Percentiles rank a stretch among this genome's conserved stretches.
phyloP scores from a whole-genome alignment of 352 stramenopile species.

The Globisporangium parvum region DNA sequence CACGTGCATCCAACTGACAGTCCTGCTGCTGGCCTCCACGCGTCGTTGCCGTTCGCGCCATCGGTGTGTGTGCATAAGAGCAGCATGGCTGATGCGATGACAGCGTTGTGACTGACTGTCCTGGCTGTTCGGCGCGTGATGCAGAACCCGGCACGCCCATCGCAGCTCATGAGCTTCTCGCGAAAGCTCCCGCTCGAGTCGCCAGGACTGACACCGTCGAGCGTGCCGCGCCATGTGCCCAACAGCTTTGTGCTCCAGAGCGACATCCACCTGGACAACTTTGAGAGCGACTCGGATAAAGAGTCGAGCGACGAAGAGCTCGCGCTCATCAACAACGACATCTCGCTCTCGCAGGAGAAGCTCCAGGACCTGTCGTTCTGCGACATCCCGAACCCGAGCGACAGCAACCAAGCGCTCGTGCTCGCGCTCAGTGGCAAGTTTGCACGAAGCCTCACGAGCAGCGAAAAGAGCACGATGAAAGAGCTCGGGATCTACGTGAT shows the following conservation, averaged over 20 bases:
- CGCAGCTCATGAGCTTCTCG: constrained; percentile 4
- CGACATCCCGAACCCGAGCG: constrained; percentile 28
- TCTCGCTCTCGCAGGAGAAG: constrained; percentile 66
- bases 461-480: constrained; percentile 41
- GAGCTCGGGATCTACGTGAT: constrained; percentile 43
- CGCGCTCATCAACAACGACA: constrained; percentile 37
- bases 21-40: neutral
- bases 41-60: neutral
- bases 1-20: neutral
- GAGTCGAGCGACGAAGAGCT: constrained; percentile 61
- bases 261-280: neutral
- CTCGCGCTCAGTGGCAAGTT: constrained; percentile 39
- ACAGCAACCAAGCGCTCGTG: constrained; percentile 13
- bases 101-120: neutral
- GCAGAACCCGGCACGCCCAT: neutral
- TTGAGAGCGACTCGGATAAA: constrained; percentile 20
- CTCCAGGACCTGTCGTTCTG: constrained; percentile 58
- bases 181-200: constrained; percentile 9
- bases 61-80: neutral
- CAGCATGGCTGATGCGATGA: neutral
- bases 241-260: constrained; percentile 7
- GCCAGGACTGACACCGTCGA: constrained; percentile 3
- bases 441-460: constrained; percentile 29
- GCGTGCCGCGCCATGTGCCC: neutral
- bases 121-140: neutral